Base-by-base conservation (phyloP, 306 rosid species). In the Betula pendula region DNA sequence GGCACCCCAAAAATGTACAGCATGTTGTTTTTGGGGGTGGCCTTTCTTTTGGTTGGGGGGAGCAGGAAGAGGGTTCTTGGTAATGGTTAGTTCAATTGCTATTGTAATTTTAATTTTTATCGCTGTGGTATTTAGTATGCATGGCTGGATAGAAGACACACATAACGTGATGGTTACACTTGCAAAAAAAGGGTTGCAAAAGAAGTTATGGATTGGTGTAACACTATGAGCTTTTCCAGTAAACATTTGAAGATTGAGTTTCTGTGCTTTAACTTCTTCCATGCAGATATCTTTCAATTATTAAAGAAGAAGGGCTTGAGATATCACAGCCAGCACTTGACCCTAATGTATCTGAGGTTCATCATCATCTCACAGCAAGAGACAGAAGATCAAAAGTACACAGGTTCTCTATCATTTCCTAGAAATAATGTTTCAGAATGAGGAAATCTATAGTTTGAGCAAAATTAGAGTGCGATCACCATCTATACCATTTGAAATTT, bases 281-380 rank as follows among this genome's bases (percentile, higher is more conserved):
- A 20, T 75, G 53, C 67, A 76, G 80, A 35, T 76, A 76, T 52
- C 70, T 79, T 19, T 27, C 49, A 42, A 73, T 65, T 53, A 56
- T 73, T 2, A 66, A 79, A 67, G 74, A 79, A 10, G 82, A 79
- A 73, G 83, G 78, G 62, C 75, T 79, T 66, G 83, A 79, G 79
- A 79, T 79, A 79, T 79, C 83, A 29, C 83, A 79, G 22, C 83
- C 83, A 79, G 74, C 83, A 29, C 78, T 79, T 53, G 79, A 79
- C 66, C 79, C 83, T n/a, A n/a, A 67, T 1, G 40, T 15, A 22
- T 79, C 83, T 43, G 62, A 53, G 29, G 83, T 79, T 33, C 83
- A 79, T 47, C 78, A 79, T 79, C 75, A 52, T 44, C 29, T 79
- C 51, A 73, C 83, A 1, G 78, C 69, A 52, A 79, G 83, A n/a